These are phyloP conservation scores for Clonostachys sp. DNA, from an alignment of 2,329 filamentous ascomycete species.

Conservation along the genomic window DNA sequence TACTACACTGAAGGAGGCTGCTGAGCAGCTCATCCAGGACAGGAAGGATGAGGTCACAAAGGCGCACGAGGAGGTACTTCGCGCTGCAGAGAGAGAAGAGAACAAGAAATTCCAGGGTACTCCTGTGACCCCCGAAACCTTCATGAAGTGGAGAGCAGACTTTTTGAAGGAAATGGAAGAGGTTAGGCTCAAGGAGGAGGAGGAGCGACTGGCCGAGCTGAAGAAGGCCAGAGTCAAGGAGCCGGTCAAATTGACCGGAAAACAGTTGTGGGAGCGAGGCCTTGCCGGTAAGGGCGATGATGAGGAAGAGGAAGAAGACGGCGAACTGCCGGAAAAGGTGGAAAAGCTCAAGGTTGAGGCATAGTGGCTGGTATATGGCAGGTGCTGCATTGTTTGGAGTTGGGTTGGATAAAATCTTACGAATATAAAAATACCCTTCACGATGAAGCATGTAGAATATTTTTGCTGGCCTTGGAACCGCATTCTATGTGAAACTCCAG, in stretches of 20 bases:
- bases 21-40: slow-evolving; percentile 78
- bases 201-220: slow-evolving; percentile 77
- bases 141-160: slow-evolving; percentile 73
- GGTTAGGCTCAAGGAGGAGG: slow-evolving; percentile 59
- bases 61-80: slow-evolving; percentile 46
- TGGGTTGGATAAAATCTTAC: too few relatives aligned
- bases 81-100: slow-evolving; percentile 77
- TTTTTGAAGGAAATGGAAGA: slow-evolving; percentile 83
- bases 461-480: too few relatives aligned
- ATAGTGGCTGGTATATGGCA: background rate
- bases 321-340: slow-evolving; percentile 53
- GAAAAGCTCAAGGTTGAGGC: slow-evolving; percentile 70
- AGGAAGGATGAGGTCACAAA: slow-evolving; percentile 62
- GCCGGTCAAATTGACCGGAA: slow-evolving; percentile 66
- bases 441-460: too few relatives aligned
- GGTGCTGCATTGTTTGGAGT: too few relatives aligned
- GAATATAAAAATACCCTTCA: too few relatives aligned
- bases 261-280: slow-evolving; percentile 74
- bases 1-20: slow-evolving; percentile 80
- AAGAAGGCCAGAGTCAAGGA: slow-evolving; percentile 76
- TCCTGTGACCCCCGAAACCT: slow-evolving; percentile 80
- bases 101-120: slow-evolving; percentile 96
- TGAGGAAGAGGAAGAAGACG: slow-evolving; percentile 63
- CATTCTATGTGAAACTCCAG: too few relatives aligned
- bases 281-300: slow-evolving; percentile 63